Percentiles rank a stretch among this genome's conserved stretches.
Conservation (phyloP, 2,329 filamentous ascomycete species). For the Tolypocladium ophioglossoides region DNA sequence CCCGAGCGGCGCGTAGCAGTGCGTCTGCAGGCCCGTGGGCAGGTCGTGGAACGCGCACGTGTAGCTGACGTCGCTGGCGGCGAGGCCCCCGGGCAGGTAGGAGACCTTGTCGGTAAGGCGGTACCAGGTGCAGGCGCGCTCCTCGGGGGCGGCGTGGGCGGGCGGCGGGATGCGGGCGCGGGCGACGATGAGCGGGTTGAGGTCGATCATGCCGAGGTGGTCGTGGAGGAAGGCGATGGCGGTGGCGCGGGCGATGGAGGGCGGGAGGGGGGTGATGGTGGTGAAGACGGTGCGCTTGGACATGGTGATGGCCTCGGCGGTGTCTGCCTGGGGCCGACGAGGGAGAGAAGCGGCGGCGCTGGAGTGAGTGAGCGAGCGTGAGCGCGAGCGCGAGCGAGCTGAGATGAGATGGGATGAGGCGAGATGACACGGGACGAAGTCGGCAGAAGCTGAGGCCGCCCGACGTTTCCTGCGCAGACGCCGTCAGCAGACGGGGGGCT, state of each 20-base stretch:
- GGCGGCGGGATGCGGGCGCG: slow-evolving; percentile 60
- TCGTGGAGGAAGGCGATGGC: slow-evolving; percentile 67
- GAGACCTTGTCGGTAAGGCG: slow-evolving; percentile 65
- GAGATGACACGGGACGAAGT: background rate
- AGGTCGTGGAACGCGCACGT: slow-evolving; percentile 72
- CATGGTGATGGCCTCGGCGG: slow-evolving; percentile 35
- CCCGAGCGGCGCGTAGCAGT: slow-evolving; percentile 73
- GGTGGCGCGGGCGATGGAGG: slow-evolving; percentile 54
- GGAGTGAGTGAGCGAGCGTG: no score
- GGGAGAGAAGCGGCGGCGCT: no score
- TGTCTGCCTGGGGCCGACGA: no score
- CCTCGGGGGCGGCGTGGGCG: slow-evolving; percentile 54
- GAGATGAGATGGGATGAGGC: background rate
- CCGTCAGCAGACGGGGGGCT: background rate
- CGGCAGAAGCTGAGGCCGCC: background rate
- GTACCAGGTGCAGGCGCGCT: slow-evolving; percentile 68
- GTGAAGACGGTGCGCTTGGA: slow-evolving; percentile 64
- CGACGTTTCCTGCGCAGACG: background rate
- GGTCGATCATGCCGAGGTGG: slow-evolving; percentile 74
- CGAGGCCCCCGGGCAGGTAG: slow-evolving; percentile 58
- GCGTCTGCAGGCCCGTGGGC: slow-evolving; percentile 64
- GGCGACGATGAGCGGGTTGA: slow-evolving; percentile 74
- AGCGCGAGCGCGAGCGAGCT: background rate
- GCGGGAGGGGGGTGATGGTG: slow-evolving; percentile 66
- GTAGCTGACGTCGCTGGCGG: slow-evolving; percentile 61